Percentiles rank a stretch among this genome's conserved stretches.
Conservation (phyloP, 2,329 filamentous ascomycete species). For the Sporothrix mexicana region DNA sequence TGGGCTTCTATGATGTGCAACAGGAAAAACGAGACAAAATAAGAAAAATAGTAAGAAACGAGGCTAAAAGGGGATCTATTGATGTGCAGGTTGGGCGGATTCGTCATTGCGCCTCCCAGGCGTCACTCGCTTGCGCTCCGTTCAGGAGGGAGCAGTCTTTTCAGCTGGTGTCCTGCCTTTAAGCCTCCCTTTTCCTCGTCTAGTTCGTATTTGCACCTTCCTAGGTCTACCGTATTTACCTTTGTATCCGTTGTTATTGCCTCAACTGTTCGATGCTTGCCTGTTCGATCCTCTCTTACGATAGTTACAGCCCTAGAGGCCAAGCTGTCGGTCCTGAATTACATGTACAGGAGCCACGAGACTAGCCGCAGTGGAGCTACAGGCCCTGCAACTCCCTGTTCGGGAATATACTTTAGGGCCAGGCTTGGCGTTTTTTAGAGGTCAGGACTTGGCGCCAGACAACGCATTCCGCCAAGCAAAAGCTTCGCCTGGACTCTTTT, state of each 20-base stretch:
- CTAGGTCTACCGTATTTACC: too few species aligned
- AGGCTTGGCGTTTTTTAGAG: slow-evolving; percentile 19
- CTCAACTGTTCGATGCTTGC: too few species aligned
- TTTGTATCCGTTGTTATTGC: too few species aligned
- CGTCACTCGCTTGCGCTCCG: not conserved
- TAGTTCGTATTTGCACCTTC: too few species aligned
- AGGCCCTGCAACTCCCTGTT: not conserved
- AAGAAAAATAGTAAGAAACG: not conserved
- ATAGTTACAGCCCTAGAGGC: too few species aligned
- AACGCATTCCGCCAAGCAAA: slow-evolving; percentile 19
- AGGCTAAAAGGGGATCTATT: not conserved
- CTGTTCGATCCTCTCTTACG: too few species aligned
- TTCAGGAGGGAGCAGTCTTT: too few species aligned
- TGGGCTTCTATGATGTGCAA: not conserved
- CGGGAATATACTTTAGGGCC: slow-evolving; percentile 2
- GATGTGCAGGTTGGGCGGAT: not conserved
- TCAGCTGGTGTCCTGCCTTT: too few species aligned
- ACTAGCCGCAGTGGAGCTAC: not conserved
- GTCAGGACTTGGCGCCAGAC: slow-evolving; percentile 15
- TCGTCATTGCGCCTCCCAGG: slow-evolving; percentile 8
- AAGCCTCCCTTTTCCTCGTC: too few species aligned
- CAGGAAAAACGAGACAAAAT: not conserved
- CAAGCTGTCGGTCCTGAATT: too few species aligned
- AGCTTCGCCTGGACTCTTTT: slow-evolving; percentile 13
- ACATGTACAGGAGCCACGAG: not conserved